A percentile compares a stretch with the other conserved stretches of the same genome.
Conservation (phyloP, 1,284 basidiomycete genomes). For the Pseudomicrostroma phylloplanum region DNA sequence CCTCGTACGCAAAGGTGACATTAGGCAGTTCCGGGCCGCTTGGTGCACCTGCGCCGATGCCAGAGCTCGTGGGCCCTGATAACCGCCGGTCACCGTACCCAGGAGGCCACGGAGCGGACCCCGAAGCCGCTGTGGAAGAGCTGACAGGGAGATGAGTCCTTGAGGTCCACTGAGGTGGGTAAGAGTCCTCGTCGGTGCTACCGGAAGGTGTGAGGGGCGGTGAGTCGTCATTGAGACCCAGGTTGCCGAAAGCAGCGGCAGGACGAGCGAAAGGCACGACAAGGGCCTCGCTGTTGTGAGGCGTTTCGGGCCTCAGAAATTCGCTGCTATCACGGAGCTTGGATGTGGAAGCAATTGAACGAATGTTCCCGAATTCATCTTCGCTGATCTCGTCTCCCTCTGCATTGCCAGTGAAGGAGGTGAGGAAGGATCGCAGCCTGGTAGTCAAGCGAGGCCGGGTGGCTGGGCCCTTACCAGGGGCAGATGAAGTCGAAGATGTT, state of each 20-base stretch:
- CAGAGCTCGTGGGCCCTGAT: neutral
- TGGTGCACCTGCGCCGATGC: neutral
- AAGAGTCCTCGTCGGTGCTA: neutral
- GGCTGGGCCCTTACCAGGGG: neutral
- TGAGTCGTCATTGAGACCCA: conserved; percentile 35
- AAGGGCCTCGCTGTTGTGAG: conserved; percentile 13
- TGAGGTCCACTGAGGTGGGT: neutral
- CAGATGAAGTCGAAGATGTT: neutral
- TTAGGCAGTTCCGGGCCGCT: neutral
- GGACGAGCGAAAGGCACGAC: conserved; percentile 40
- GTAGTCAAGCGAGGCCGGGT: conserved; percentile 18
- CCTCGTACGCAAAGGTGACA: neutral
- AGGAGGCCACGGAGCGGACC: neutral
- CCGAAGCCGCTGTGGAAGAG: neutral
- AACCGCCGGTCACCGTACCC: too few relatives aligned
- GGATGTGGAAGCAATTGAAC: neutral
- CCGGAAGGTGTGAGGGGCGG: conserved; percentile 36
- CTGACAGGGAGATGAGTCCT: neutral
- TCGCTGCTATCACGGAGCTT: conserved; percentile 17
- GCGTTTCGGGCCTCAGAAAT: neutral
- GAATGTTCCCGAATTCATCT: neutral
- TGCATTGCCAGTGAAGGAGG: conserved; percentile 20
- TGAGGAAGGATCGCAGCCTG: conserved; percentile 27
- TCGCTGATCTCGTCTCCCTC: neutral
- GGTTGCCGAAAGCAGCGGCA: conserved; percentile 20